Evolutionary conservation across 2,329 filamentous ascomycete genomes (phyloP).

Genomic region (Aaosphaeria pasadenensis): DNA sequence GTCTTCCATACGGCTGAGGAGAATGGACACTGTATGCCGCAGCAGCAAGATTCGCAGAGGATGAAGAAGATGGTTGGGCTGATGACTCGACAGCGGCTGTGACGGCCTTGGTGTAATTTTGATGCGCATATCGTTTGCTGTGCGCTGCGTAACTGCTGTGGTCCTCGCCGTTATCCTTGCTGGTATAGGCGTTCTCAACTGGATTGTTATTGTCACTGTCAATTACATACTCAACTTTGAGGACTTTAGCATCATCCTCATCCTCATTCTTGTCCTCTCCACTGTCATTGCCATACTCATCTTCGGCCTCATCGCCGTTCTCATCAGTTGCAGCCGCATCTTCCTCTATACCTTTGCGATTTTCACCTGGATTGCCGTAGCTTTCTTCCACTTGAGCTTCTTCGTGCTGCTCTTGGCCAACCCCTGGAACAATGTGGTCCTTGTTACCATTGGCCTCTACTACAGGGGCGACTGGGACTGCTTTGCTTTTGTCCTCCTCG

Average conservation of each 20-base stretch:
- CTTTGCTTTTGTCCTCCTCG: no score
- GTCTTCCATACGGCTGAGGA: slow-evolving; percentile 24
- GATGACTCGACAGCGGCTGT: neutral
- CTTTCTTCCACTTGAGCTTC: no score
- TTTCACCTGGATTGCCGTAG: no score
- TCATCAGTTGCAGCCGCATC: no score
- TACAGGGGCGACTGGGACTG: no score
- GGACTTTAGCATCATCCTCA: neutral
- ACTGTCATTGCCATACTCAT: no score
- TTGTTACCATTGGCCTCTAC: no score
- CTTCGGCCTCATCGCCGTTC: no score
- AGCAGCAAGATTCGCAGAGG: slow-evolving; percentile 2
- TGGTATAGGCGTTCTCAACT: neutral
- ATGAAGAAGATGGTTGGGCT: slow-evolving; percentile 4
- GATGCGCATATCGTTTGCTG: neutral
- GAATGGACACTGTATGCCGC: slow-evolving; percentile 32
- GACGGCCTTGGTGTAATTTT: neutral
- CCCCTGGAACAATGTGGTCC: no score
- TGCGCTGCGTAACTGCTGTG: neutral
- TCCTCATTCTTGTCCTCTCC: neutral
- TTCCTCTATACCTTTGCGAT: no score
- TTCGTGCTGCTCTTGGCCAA: no score
- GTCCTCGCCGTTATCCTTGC: neutral
- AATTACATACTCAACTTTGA: neutral
- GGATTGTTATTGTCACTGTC: neutral